Conservation (phyloP, 192 early-diverging fungal genomes). For the Dissophora ornata region DNA sequence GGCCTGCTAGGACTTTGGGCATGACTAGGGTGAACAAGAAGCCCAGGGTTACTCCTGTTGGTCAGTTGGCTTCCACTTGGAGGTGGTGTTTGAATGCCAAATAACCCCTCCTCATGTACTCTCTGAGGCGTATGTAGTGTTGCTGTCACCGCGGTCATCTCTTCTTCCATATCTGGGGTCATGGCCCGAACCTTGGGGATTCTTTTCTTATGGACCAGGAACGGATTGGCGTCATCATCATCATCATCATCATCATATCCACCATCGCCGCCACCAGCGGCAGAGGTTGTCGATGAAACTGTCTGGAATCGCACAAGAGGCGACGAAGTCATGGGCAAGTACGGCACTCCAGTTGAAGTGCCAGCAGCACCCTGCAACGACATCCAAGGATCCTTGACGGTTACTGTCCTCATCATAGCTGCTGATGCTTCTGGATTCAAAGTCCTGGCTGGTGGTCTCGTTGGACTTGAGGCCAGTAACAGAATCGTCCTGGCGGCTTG, state of each 20-base stretch:
- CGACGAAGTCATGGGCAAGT: slow-evolving; percentile 33
- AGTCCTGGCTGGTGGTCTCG: too few species aligned
- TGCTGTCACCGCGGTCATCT: not conserved
- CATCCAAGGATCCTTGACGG: too few species aligned
- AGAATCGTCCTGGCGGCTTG: slow-evolving; percentile 33
- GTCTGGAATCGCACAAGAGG: slow-evolving; percentile 30
- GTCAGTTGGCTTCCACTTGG: slow-evolving; percentile 22
- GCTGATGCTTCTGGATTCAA: not conserved
- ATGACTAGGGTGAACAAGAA: not conserved
- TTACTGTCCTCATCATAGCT: too few species aligned
- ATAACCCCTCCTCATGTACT: not conserved
- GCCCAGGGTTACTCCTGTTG: not conserved
- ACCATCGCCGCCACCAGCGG: not conserved
- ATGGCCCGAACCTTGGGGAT: not conserved
- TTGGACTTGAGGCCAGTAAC: slow-evolving; percentile 31
- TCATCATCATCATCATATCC: not conserved
- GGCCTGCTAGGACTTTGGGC: not conserved
- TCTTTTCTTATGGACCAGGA: slow-evolving; percentile 5
- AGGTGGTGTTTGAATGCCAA: slow-evolving; percentile 24
- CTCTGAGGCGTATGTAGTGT: not conserved
- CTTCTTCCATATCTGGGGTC: too few species aligned
- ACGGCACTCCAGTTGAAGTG: not conserved
- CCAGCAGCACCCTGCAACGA: too few species aligned
- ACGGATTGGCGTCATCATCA: slow-evolving; percentile 1
- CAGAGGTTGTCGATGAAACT: slow-evolving; percentile 10